Evolutionary conservation across 495 filamentous ascomycete genomes (phyloP).

Genomic region (Daldinia vernicosa): DNA sequence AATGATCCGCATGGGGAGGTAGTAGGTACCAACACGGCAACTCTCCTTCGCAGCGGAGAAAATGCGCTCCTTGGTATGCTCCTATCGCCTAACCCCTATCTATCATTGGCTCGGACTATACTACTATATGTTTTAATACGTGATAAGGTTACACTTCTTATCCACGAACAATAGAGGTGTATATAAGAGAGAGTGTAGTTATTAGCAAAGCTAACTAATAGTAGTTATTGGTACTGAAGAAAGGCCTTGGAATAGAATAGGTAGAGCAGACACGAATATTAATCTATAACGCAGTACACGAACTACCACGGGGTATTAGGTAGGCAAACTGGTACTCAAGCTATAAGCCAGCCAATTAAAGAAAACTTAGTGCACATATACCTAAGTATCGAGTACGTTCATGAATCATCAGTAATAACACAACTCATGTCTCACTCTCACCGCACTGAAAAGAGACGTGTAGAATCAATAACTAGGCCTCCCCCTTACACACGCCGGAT

Average conservation of each 20-base stretch:
- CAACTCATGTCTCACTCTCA: neutral
- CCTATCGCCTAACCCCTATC: slow-evolving; percentile 1
- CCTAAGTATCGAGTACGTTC: neutral
- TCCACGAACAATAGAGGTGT: no score
- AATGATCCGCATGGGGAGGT: slow-evolving; percentile 5
- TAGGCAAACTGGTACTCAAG: neutral
- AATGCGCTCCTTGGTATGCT: neutral
- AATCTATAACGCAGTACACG: neutral
- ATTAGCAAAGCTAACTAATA: no score
- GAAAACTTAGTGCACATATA: no score
- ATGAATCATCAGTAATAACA: neutral
- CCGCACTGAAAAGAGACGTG: neutral
- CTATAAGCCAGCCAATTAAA: neutral
- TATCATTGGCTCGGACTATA: neutral
- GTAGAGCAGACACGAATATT: neutral
- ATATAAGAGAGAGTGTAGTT: no score
- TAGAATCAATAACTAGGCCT: neutral
- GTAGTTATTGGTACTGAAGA: no score
- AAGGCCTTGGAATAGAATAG: no score
- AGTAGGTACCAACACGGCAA: slow-evolving; percentile 1
- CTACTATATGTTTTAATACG: no score
- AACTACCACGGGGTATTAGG: neutral
- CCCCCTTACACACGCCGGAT: neutral
- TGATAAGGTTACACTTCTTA: no score
- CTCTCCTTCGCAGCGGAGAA: neutral